Percentiles rank a stretch among this genome's conserved stretches.
phyloP scores from a whole-genome alignment of 208 protist species.

The Wallacemonas sp. region DNA sequence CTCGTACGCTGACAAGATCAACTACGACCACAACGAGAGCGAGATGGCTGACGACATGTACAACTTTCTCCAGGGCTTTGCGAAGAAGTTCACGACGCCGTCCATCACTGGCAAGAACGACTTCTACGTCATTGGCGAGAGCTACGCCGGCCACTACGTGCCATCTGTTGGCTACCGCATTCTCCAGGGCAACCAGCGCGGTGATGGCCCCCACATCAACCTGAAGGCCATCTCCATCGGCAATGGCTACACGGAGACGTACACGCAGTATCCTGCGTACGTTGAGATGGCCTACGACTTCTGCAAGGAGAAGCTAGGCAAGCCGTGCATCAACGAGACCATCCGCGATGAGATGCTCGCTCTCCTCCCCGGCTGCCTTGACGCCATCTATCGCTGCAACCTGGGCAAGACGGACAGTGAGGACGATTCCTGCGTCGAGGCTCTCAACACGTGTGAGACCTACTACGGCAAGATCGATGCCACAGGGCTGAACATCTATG shows the following conservation, averaged over 20 bases:
- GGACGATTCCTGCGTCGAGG: constrained; percentile 19
- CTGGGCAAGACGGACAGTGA: constrained; percentile 2
- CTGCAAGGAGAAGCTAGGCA: constrained; percentile 50
- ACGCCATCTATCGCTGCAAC: constrained; percentile 38
- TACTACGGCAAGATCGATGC: constrained; percentile 23
- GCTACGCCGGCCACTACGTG: constrained; percentile 84
- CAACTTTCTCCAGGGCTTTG: constrained; percentile 78
- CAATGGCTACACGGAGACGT: constrained; percentile 89
- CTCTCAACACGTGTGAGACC: constrained; percentile 61
- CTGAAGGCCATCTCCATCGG: constrained; percentile 80
- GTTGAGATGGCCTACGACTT: constrained; percentile 53
- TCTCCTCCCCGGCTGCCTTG: constrained; percentile 47
- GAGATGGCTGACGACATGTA: constrained; percentile 91
- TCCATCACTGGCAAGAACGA: constrained; percentile 40
- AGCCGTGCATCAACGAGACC: constrained; percentile 42
- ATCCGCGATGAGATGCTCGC: constrained; percentile 46
- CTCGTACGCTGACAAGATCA: constrained; percentile 54
- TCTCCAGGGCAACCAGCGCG: constrained; percentile 39
- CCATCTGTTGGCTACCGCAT: constrained; percentile 50
- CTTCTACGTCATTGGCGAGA: constrained; percentile 86
- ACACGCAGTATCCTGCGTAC: constrained; percentile 74
- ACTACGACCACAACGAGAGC: constrained; percentile 68
- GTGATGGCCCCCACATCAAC: constrained; percentile 43
- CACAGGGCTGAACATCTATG: constrained; percentile 84
- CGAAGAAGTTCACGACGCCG: constrained; percentile 34